Conservation (phyloP, 495 filamentous ascomycete genomes). For the Sphaerosporella brunnea region DNA sequence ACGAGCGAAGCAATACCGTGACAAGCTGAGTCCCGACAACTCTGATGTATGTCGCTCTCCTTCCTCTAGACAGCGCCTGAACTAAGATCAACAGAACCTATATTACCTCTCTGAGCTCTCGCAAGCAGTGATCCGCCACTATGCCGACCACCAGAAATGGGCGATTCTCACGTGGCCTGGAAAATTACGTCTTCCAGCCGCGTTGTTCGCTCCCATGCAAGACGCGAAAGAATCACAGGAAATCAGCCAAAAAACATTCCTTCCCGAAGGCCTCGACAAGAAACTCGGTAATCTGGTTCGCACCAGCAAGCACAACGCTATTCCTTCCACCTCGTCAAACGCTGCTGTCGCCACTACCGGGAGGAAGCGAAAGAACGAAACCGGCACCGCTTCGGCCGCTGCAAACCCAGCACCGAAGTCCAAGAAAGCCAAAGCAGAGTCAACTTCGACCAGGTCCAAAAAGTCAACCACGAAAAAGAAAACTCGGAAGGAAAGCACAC, state of each 20-base stretch:
- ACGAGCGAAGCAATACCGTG: conserved; percentile 74
- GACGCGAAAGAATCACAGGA: conserved; percentile 64
- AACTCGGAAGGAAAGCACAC: not conserved
- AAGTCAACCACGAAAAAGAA: conserved; percentile 27
- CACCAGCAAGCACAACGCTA: conserved; percentile 27
- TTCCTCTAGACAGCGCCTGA: not conserved
- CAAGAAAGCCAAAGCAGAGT: conserved; percentile 7
- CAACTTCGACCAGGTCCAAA: conserved; percentile 12
- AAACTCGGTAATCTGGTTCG: conserved; percentile 26
- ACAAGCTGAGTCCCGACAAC: conserved; percentile 43
- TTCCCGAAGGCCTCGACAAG: conserved; percentile 63
- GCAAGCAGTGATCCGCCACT: conserved; percentile 62
- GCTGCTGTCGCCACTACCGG: conserved; percentile 18
- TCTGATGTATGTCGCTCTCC: conserved; percentile 29
- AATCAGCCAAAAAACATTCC: conserved; percentile 64
- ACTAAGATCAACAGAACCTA: conserved; percentile 32
- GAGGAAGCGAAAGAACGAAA: conserved; percentile 17
- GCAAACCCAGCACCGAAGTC: conserved; percentile 2
- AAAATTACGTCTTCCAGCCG: conserved; percentile 61
- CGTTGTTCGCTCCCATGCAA: conserved; percentile 54
- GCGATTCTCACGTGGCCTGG: conserved; percentile 62
- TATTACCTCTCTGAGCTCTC: conserved; percentile 82
- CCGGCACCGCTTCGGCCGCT: conserved; percentile 1
- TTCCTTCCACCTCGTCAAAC: conserved; percentile 15
- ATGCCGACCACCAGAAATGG: conserved; percentile 54